Base-by-base conservation (phyloP, 495 filamentous ascomycete genomes). In the Penicilliopsis zonata region DNA sequence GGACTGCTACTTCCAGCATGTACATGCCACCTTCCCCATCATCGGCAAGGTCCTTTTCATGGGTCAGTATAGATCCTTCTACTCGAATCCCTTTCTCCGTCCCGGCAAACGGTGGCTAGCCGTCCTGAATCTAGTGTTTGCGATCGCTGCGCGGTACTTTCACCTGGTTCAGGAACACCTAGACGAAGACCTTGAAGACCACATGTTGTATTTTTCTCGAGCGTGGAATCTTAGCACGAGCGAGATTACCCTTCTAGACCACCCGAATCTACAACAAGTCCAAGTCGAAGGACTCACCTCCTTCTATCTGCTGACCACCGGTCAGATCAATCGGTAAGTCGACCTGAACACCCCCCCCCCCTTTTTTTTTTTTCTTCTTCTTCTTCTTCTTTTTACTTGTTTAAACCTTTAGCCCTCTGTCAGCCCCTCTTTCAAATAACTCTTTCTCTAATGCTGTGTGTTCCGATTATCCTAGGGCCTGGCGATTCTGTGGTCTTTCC, bases 61-160 rank as follows among this genome's bases (percentile, higher is more conserved):
- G 18, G 35, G 35, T 18, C 65, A 70, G 33, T 63, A 57, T 38
- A 53, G 46, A 25, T 50, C 47, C 3, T 63, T 59, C 22, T 65
- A 57, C 30, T 36, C 46, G 22, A 47, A 49, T 17, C 33, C 50
- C 7, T 50, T 41, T 13, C 42, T 55, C 18, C 47, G 53, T 22
- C 58, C 63, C 13, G 55, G 60, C 2, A 58, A 52, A 12, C 54
- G 63, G 28, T 80, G 72, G 73, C 49, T 74, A 27, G 68, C 71
- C 0, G 68, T 72, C 12, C 39, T 80, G 13, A 80, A 82, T 46
- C 38, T 79, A n/a, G 59, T 80, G 19, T 78, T 81, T 47, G 76
- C 76, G 12, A 75, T 79, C 36, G 65, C 66, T 8, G 60, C 69
- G 5, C 63, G 57, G 40, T 66, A 72, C 41, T 61, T 57, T 3